These are phyloP conservation scores for Phytopythium chamaehyphon DNA, from an alignment of 352 stramenopile genomes.

Conservation along the genomic window DNA sequence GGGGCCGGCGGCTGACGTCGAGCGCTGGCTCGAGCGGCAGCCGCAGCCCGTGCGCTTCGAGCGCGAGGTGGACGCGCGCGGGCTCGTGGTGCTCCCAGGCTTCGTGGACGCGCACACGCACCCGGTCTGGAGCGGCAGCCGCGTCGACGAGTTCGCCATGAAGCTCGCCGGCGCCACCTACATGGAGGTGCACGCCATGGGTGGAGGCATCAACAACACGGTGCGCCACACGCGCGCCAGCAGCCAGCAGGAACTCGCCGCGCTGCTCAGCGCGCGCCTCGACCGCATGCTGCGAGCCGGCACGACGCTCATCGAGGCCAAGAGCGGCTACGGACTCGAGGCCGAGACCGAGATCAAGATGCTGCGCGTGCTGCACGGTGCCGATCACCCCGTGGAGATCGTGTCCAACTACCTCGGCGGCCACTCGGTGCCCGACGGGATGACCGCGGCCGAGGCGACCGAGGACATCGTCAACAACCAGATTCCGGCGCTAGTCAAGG, in stretches of 20 bases:
- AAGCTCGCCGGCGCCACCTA: constrained; percentile 83
- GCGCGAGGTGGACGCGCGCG: constrained; percentile 60
- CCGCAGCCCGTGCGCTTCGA: constrained; percentile 68
- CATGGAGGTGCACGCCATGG: constrained; percentile 78
- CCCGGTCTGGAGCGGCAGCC: constrained; percentile 80
- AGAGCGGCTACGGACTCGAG: constrained; percentile 84
- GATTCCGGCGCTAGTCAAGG: constrained; percentile 60
- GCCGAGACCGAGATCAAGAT: constrained; percentile 83
- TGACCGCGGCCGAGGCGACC: constrained; percentile 54
- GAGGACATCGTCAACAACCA: constrained; percentile 72
- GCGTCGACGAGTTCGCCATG: constrained; percentile 85
- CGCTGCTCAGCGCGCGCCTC: constrained; percentile 44
- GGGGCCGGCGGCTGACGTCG: constrained; percentile 47
- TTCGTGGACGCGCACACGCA: constrained; percentile 85
- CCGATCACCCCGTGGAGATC: constrained; percentile 63
- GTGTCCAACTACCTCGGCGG: constrained; percentile 74
- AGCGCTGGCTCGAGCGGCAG: constrained; percentile 46
- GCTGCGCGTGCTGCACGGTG: constrained; percentile 71
- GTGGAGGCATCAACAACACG: constrained; percentile 77
- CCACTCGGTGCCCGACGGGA: constrained; percentile 74
- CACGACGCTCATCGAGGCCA: constrained; percentile 78
- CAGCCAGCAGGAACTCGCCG: constrained; percentile 54
- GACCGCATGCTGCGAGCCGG: constrained; percentile 72
- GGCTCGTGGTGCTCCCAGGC: constrained; percentile 65
- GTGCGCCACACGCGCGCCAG: constrained; percentile 67